phyloP scores from a whole-genome alignment of 352 stramenopile species.

The Phytophthora tubulina region DNA sequence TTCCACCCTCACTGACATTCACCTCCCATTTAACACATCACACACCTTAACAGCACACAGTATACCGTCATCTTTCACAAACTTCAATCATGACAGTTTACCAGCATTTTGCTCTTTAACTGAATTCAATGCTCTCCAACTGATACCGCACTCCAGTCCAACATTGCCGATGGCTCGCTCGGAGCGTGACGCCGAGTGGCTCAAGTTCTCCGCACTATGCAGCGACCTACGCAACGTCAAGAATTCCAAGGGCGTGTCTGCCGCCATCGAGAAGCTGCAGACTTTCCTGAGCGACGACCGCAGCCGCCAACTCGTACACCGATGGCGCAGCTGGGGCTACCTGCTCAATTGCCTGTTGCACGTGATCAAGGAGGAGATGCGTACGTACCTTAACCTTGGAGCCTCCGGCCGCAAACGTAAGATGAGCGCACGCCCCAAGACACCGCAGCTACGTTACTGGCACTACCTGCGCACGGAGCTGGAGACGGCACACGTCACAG shows the following conservation, averaged over 20 bases:
- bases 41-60: neutral
- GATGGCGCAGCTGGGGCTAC: slow-evolving; percentile 78
- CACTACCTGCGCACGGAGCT: slow-evolving; percentile 70
- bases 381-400: slow-evolving; percentile 44
- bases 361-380: slow-evolving; percentile 59
- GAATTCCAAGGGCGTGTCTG: slow-evolving; percentile 43
- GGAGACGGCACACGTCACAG: slow-evolving; percentile 57
- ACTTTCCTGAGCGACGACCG: slow-evolving; percentile 61
- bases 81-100: slow-evolving; percentile 1
- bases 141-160: slow-evolving; percentile 19
- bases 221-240: slow-evolving; percentile 57
- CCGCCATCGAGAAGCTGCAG: slow-evolving; percentile 52
- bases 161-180: slow-evolving; percentile 1
- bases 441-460: slow-evolving; percentile 64
- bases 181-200: slow-evolving; percentile 52
- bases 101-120: neutral
- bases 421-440: slow-evolving; percentile 38
- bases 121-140: slow-evolving; percentile 7
- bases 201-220: slow-evolving; percentile 54
- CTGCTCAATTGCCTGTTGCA: slow-evolving; percentile 62
- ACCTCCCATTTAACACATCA: neutral
- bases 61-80: too few relatives aligned
- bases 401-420: slow-evolving; percentile 40
- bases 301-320: slow-evolving; percentile 66
- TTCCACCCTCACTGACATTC: too few relatives aligned